Evolutionary conservation across 169 alveolate species (phyloP).

Genomic region (Plasmodium gallinaceum): DNA sequence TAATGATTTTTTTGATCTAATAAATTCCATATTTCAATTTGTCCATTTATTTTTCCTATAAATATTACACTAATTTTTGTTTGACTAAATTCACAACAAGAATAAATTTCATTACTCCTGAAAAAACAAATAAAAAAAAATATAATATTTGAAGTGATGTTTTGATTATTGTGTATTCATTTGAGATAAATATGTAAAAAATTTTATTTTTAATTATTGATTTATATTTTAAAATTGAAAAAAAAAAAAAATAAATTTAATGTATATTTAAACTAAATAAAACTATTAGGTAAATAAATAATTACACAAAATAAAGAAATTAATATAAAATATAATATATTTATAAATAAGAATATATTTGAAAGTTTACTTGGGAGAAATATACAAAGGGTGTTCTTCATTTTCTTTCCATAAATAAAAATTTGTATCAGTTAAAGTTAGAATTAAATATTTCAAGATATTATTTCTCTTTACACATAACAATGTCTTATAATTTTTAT

Average conservation of each 20-base stretch:
- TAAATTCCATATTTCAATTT: slow-evolving; percentile 76
- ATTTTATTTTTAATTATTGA: background rate
- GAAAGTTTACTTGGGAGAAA: slow-evolving; percentile 54
- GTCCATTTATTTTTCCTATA: slow-evolving; percentile 76
- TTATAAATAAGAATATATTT: background rate
- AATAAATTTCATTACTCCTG: slow-evolving; percentile 74
- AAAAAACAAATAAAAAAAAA: background rate
- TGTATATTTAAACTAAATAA: too few species aligned
- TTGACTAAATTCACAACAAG: slow-evolving; percentile 76
- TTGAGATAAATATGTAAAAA: background rate
- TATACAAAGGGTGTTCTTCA: slow-evolving; percentile 62
- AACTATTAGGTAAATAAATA: too few species aligned
- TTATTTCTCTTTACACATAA: slow-evolving; percentile 64
- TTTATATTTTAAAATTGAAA: background rate
- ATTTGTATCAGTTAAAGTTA: slow-evolving; percentile 67
- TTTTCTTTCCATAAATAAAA: slow-evolving; percentile 69
- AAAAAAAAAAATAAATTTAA: background rate
- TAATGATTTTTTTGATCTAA: slow-evolving; percentile 53
- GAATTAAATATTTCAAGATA: slow-evolving; percentile 46
- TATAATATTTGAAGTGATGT: background rate
- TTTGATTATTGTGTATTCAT: background rate
- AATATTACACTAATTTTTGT: slow-evolving; percentile 62
- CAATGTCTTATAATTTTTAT: slow-evolving; percentile 65
- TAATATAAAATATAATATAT: background rate
- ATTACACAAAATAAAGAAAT: too few species aligned